phyloP scores from a whole-genome alignment of 2,329 filamentous ascomycete genomes.

The Ophiostoma sp. region DNA sequence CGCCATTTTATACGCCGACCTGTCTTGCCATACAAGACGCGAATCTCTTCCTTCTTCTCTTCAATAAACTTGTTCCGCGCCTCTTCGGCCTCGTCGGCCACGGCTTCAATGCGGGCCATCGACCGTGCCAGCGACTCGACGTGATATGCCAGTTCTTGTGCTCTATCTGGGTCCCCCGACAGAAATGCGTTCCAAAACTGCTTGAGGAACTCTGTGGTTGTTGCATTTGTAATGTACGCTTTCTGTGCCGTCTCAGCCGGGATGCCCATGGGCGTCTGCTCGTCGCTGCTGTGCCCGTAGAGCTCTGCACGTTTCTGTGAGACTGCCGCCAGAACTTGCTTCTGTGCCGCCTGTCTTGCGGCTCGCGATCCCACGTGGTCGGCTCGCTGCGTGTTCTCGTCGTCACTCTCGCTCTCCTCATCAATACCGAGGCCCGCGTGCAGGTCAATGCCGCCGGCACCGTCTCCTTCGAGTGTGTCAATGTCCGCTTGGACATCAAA shows the following conservation, averaged over 20 bases:
- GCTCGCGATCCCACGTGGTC: slow-evolving; percentile 67
- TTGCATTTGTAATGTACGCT: slow-evolving; percentile 75
- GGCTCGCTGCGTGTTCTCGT: slow-evolving; percentile 43
- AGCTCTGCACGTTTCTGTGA: slow-evolving; percentile 61
- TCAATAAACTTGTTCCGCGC: slow-evolving; percentile 69
- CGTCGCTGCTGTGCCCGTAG: slow-evolving; percentile 51
- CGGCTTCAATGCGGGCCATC: slow-evolving; percentile 73
- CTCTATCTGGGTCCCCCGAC: slow-evolving; percentile 80
- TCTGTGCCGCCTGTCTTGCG: slow-evolving; percentile 64
- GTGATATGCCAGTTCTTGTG: slow-evolving; percentile 76
- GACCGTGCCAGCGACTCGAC: slow-evolving; percentile 80
- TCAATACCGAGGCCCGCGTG: slow-evolving; percentile 66
- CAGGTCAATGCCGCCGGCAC: slow-evolving; percentile 57
- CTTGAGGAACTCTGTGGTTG: slow-evolving; percentile 91
- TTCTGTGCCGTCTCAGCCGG: slow-evolving; percentile 59
- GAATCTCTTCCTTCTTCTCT: slow-evolving; percentile 67
- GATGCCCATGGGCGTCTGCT: slow-evolving; percentile 56
- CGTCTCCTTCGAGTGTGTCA: slow-evolving; percentile 49
- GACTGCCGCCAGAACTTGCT: slow-evolving; percentile 66
- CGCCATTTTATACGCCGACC: slow-evolving; percentile 73
- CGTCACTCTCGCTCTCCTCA: slow-evolving; percentile 68
- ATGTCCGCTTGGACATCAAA: slow-evolving; percentile 64
- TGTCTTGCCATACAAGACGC: slow-evolving; percentile 69
- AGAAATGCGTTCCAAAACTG: slow-evolving; percentile 95
- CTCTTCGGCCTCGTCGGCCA: slow-evolving; percentile 76